phyloP scores from a whole-genome alignment of 2,329 filamentous ascomycete species.

The Verticillium alfalfae region DNA sequence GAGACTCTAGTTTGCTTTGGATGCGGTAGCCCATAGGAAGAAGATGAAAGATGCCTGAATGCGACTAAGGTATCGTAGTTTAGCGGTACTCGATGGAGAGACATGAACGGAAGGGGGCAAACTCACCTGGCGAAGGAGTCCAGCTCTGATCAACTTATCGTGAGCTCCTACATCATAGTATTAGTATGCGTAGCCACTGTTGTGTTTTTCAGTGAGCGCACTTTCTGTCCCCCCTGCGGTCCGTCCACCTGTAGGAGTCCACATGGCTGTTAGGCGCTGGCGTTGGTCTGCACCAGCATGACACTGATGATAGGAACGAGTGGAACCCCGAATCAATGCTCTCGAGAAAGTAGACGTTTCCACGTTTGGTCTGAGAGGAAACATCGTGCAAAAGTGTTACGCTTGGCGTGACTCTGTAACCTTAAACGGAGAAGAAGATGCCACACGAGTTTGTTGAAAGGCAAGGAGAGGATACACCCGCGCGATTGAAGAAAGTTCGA shows the following conservation, averaged over 20 bases:
- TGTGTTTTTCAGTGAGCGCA: conserved; percentile 17
- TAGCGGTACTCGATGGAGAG: not conserved
- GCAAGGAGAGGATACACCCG: no score
- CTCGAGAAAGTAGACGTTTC: not conserved
- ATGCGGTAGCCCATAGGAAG: conserved; percentile 82
- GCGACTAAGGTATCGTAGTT: conserved; percentile 48
- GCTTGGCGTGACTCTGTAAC: not conserved
- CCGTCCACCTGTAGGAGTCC: conserved; percentile 71
- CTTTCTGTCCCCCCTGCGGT: conserved; percentile 50
- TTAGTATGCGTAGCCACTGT: conserved; percentile 11
- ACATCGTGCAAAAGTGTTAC: not conserved
- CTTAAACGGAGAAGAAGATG: not conserved
- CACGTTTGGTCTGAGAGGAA: not conserved
- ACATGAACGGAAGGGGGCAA: not conserved
- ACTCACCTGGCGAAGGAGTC: conserved; percentile 66
- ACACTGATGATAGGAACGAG: not conserved
- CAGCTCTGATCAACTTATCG: conserved; percentile 62
- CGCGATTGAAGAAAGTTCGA: no score
- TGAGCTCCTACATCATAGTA: conserved; percentile 51
- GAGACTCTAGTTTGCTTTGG: conserved; percentile 76
- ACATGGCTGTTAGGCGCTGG: conserved; percentile 64
- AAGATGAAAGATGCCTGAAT: conserved; percentile 88
- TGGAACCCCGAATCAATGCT: no score
- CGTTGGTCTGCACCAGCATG: not conserved
- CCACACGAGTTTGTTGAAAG: no score